Evolutionary conservation across 108 stramenopile species (phyloP).

Genomic region (Parmales sp.): DNA sequence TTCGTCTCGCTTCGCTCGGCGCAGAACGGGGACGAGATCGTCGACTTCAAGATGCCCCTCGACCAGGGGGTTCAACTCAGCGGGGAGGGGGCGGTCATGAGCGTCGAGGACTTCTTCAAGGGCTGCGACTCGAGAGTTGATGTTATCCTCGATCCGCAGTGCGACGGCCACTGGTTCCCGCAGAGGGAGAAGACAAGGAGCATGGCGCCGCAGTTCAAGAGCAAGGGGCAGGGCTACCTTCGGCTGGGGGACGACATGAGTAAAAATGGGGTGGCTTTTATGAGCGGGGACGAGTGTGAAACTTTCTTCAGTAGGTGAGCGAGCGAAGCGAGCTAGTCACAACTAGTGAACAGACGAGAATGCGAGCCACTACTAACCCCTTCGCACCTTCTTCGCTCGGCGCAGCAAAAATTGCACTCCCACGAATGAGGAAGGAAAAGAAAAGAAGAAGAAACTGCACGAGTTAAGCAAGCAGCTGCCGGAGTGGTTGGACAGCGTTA

Average conservation of each 20-base stretch:
- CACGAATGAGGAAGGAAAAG: too few relatives aligned
- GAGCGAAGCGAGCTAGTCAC: too few relatives aligned
- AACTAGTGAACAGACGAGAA: too few relatives aligned
- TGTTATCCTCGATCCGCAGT: slow-evolving; percentile 44
- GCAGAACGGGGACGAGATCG: slow-evolving; percentile 14
- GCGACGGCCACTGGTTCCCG: slow-evolving; percentile 39
- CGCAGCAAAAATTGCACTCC: too few relatives aligned
- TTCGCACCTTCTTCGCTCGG: too few relatives aligned
- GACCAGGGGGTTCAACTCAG: slow-evolving; percentile 27
- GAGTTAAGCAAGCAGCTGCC: too few relatives aligned
- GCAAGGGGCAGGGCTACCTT: slow-evolving; percentile 49
- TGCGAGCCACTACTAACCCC: too few relatives aligned
- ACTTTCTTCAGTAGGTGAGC: slow-evolving; percentile 31
- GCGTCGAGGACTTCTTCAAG: slow-evolving; percentile 31
- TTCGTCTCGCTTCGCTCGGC: too few relatives aligned
- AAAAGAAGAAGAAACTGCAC: too few relatives aligned
- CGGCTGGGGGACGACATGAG: slow-evolving; percentile 54
- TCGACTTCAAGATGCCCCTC: slow-evolving; percentile 39
- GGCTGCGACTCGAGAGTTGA: slow-evolving; percentile 38
- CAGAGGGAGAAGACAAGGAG: slow-evolving; percentile 33
- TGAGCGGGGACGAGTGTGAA: slow-evolving; percentile 38
- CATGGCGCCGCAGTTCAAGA: slow-evolving; percentile 49
- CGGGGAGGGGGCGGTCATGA: slow-evolving; percentile 29
- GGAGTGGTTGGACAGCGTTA: too few relatives aligned
- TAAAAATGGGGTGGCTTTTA: slow-evolving; percentile 41